Percentiles rank a stretch among this genome's conserved stretches.
Conservation (phyloP, 2,329 filamentous ascomycete genomes). For the Alternaria sp. region DNA sequence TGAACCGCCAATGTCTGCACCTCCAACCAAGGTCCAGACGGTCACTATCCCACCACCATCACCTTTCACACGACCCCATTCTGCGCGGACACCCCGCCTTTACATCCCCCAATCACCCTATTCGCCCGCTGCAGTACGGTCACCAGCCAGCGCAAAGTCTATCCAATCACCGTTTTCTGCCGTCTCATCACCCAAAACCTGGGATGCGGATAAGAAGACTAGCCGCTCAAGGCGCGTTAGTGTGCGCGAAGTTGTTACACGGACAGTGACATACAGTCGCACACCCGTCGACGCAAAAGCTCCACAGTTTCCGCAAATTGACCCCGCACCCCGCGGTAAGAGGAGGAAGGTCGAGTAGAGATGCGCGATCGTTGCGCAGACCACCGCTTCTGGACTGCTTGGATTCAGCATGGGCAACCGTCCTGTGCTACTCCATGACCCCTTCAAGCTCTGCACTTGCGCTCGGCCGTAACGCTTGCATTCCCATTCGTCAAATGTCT, state of each 20-base stretch:
- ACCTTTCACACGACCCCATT: conserved; percentile 70
- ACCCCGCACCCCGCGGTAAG: conserved; percentile 91
- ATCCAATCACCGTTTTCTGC: conserved; percentile 75
- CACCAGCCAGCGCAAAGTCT: conserved; percentile 69
- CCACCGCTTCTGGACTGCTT: conserved; percentile 15
- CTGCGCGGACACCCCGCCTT: conserved; percentile 67
- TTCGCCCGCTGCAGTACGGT: conserved; percentile 67
- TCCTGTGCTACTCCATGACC: conserved; percentile 29
- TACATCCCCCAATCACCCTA: conserved; percentile 81
- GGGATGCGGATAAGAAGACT: conserved; percentile 75
- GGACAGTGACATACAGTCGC: conserved; percentile 87
- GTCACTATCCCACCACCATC: conserved; percentile 67
- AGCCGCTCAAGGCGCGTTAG: conserved; percentile 67
- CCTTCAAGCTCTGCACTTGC: conserved; percentile 29
- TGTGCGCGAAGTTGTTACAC: conserved; percentile 90
- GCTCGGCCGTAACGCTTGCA: conserved; percentile 29
- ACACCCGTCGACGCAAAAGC: conserved; percentile 53
- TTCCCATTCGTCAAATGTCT: conserved; percentile 14
- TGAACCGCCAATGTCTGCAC: conserved; percentile 54
- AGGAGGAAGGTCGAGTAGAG: conserved; percentile 74
- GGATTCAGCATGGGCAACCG: conserved; percentile 34
- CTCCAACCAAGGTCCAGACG: conserved; percentile 58
- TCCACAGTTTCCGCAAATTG: conserved; percentile 68
- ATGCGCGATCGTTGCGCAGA: conserved; percentile 23
- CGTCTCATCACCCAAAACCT: conserved; percentile 75